Conservation (phyloP, 2,329 filamentous ascomycete genomes). For the Neofusicoccum kwambonambiense region DNA sequence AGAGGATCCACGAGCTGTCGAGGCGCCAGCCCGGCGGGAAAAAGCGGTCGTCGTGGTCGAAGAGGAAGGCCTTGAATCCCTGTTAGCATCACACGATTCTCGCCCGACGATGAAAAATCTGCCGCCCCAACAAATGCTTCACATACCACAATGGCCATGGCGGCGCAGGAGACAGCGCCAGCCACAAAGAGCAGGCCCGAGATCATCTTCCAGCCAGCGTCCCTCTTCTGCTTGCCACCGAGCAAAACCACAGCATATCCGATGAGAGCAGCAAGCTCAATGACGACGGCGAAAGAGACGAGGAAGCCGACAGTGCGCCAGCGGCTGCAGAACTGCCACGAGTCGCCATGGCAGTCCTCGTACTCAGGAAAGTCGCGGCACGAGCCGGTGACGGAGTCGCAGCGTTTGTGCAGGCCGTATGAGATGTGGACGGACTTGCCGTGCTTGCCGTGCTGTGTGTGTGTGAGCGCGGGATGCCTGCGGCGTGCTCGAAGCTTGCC, state of each 20-base stretch:
- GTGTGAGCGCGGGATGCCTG: neutral
- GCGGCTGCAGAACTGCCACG: constrained; percentile 81
- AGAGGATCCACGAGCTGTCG: constrained; percentile 74
- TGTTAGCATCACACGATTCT: neutral
- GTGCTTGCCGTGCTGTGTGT: constrained; percentile 32
- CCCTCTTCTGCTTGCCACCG: constrained; percentile 76
- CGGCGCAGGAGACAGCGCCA: constrained; percentile 68
- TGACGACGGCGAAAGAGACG: constrained; percentile 78
- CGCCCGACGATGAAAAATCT: neutral
- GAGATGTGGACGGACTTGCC: constrained; percentile 34
- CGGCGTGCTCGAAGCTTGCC: neutral
- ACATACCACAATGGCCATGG: constrained; percentile 80
- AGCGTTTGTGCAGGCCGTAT: constrained; percentile 78
- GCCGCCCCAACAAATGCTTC: neutral
- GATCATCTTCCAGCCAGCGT: constrained; percentile 79
- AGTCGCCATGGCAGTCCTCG: constrained; percentile 64
- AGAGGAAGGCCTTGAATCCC: constrained; percentile 68
- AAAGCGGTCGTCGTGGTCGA: constrained; percentile 80
- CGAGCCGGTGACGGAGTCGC: constrained; percentile 64
- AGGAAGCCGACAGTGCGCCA: constrained; percentile 88
- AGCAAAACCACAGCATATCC: constrained; percentile 73
- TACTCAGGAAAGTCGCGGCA: constrained; percentile 68
- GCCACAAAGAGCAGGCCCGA: constrained; percentile 64
- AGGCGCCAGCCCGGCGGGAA: constrained; percentile 73
- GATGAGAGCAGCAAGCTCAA: constrained; percentile 78